These are phyloP conservation scores for Trichoderma guizhouense DNA, from an alignment of 2,329 filamentous ascomycete genomes.

Conservation along the genomic window DNA sequence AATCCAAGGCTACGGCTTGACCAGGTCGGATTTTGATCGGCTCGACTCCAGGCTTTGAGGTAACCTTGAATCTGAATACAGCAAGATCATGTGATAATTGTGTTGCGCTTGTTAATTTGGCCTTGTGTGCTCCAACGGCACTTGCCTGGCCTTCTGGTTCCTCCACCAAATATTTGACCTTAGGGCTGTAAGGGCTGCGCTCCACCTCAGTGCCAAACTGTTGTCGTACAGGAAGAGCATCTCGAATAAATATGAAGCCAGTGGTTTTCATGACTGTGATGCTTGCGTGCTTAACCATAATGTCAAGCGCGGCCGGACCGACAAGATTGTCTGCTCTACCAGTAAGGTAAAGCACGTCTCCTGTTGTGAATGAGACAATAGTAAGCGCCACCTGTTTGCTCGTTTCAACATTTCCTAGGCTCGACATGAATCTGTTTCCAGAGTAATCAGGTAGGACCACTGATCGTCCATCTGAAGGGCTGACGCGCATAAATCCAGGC, in stretches of 20 bases:
- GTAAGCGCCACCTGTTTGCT: slow-evolving; percentile 5
- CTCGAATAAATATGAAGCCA: slow-evolving; percentile 3
- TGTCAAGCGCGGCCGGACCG: background rate
- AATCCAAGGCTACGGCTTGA: slow-evolving; percentile 11
- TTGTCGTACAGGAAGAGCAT: slow-evolving; percentile 14
- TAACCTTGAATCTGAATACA: slow-evolving; percentile 11
- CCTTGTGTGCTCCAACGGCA: slow-evolving; percentile 4
- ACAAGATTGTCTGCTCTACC: slow-evolving; percentile 3
- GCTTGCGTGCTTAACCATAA: slow-evolving; percentile 15
- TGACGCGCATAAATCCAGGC: slow-evolving; percentile 13
- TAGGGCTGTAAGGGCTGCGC: slow-evolving; percentile 14
- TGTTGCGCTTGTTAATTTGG: background rate
- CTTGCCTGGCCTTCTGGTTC: slow-evolving; percentile 7
- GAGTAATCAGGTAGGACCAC: slow-evolving; percentile 13
- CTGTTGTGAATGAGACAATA: slow-evolving; percentile 13
- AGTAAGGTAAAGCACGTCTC: slow-evolving; percentile 9
- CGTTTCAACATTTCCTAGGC: slow-evolving; percentile 11
- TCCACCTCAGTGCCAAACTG: slow-evolving; percentile 9
- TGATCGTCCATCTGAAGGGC: slow-evolving; percentile 7
- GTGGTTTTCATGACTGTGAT: slow-evolving; percentile 14
- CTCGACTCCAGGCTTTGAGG: background rate
- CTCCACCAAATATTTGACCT: slow-evolving; percentile 13
- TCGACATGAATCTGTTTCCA: slow-evolving; percentile 16
- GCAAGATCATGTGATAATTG: slow-evolving; percentile 14
- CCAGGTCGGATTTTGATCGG: slow-evolving; percentile 8